Percentiles rank a stretch among this genome's conserved stretches.
Evolutionary conservation across 2,329 filamentous ascomycete species (phyloP).

Genomic region (Monosporascus sp.): DNA sequence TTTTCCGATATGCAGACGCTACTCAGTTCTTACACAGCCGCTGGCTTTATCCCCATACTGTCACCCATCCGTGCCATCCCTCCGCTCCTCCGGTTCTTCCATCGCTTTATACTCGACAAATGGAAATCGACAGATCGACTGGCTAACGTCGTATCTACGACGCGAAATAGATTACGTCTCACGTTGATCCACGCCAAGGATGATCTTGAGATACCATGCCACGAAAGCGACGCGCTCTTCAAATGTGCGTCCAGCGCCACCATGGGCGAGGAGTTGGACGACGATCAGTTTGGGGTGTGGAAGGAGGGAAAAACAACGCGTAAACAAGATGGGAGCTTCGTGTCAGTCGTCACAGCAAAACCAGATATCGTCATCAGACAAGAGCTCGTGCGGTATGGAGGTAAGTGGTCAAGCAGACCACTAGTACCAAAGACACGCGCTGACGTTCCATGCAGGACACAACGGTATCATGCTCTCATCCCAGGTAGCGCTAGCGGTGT

Average conservation of each 20-base stretch:
- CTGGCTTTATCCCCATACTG: conserved; percentile 74
- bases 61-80: conserved; percentile 67
- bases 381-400: conserved; percentile 49
- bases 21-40: conserved; percentile 70
- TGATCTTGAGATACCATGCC: conserved; percentile 77
- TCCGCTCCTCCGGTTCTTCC: conserved; percentile 54
- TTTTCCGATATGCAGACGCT: conserved; percentile 73
- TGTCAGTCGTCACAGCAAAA: conserved; percentile 38
- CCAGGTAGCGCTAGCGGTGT: conserved; percentile 57
- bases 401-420: conserved; percentile 30
- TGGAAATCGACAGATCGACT: conserved; percentile 73
- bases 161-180: conserved; percentile 53
- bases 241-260: conserved; percentile 50
- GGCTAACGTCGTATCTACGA: conserved; percentile 46
- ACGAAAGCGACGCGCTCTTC: conserved; percentile 61
- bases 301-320: conserved; percentile 40
- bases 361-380: conserved; percentile 46
- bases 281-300: conserved; percentile 33
- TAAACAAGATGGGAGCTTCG: conserved; percentile 42
- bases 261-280: conserved; percentile 28
- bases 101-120: conserved; percentile 64
- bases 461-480: conserved; percentile 64
- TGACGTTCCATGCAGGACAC: conserved; percentile 48
- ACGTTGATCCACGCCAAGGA: conserved; percentile 74
- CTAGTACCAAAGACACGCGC: not conserved